Conservation (phyloP, 495 filamentous ascomycete genomes). For the Bacidia gigantensis region DNA sequence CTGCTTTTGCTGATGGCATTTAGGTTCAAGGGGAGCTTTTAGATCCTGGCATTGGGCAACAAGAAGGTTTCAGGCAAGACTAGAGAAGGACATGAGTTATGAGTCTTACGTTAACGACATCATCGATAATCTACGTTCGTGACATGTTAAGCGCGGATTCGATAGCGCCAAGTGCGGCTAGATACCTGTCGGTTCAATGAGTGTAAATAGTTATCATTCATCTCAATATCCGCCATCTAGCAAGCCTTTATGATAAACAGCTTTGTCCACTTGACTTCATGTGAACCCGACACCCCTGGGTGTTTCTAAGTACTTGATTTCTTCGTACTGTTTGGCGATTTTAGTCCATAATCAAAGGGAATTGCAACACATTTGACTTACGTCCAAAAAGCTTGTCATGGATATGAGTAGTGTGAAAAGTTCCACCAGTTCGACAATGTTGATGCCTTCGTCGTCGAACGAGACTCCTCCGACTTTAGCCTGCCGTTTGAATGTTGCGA, state of each 20-base stretch:
- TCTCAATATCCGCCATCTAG: too few relatives aligned
- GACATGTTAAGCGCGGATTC: too few relatives aligned
- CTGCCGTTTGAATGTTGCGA: conserved; percentile 82
- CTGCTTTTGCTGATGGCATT: conserved; percentile 24
- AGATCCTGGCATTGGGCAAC: not conserved
- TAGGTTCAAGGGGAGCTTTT: not conserved
- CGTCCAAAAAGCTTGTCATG: conserved; percentile 48
- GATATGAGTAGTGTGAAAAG: conserved; percentile 45
- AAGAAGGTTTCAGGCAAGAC: not conserved
- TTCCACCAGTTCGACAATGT: conserved; percentile 43
- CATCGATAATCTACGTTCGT: too few relatives aligned
- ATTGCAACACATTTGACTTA: too few relatives aligned
- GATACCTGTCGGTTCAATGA: too few relatives aligned
- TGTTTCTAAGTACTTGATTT: not conserved
- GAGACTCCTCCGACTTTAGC: conserved; percentile 55
- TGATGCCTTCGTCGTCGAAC: conserved; percentile 23
- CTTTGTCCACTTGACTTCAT: not conserved
- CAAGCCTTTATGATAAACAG: too few relatives aligned
- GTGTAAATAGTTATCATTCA: too few relatives aligned
- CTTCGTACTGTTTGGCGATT: not conserved
- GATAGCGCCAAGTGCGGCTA: too few relatives aligned
- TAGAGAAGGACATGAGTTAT: too few relatives aligned
- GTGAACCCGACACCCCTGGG: not conserved
- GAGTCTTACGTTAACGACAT: too few relatives aligned
- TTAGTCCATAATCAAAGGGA: too few relatives aligned